phyloP scores from a whole-genome alignment of 228 moss, liverwort and hornwort species.

The Sphagnum magellanicum region DNA sequence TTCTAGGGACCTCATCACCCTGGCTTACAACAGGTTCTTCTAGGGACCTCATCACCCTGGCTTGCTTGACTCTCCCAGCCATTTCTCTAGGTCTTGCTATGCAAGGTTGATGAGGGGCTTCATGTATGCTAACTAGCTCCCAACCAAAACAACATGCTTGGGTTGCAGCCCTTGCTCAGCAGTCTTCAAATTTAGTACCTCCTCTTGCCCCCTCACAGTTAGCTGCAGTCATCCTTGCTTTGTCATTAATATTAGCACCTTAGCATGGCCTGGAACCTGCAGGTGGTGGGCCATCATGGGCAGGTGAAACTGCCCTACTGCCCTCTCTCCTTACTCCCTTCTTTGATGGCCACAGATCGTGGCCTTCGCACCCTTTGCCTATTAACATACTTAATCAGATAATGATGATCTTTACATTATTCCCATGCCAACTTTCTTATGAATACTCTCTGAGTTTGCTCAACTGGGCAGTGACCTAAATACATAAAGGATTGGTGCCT shows the following conservation, averaged over 20 bases:
- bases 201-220: constrained; percentile 45
- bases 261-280: constrained; percentile 74
- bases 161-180: constrained; percentile 86
- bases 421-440: no score
- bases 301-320: constrained; percentile 63
- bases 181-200: constrained; percentile 42
- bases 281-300: constrained; percentile 69
- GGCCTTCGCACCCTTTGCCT: no score
- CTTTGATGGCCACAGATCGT: constrained; percentile 9
- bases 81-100: constrained; percentile 83
- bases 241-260: constrained; percentile 82
- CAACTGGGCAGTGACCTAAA: no score
- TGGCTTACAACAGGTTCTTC: constrained; percentile 46
- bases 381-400: no score
- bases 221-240: constrained; percentile 82
- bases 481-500: no score
- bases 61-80: constrained; percentile 85
- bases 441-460: no score
- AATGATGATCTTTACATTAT: no score
- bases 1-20: constrained; percentile 66
- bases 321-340: constrained; percentile 62
- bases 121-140: constrained; percentile 85
- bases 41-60: constrained; percentile 71
- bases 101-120: constrained; percentile 83
- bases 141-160: constrained; percentile 94